Conservation (phyloP, 148 eudicot genomes). For the Silene uniflora region DNA sequence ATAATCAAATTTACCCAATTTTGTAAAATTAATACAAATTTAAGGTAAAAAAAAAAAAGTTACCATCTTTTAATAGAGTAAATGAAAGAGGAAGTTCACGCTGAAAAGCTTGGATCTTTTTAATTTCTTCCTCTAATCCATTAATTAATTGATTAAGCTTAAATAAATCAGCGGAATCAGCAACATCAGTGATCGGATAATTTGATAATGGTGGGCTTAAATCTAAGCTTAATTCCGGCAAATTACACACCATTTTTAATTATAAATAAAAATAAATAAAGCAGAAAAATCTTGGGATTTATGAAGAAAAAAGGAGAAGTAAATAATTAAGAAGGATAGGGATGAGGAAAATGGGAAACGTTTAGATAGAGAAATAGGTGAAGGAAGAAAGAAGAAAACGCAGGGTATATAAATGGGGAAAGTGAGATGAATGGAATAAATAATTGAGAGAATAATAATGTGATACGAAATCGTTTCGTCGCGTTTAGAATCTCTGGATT, state of each 20-base stretch:
- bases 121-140: slow-evolving; percentile 42
- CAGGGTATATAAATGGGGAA: not conserved
- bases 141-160: slow-evolving; percentile 34
- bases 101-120: slow-evolving; percentile 51
- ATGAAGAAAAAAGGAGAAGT: not conserved
- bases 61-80: slow-evolving; percentile 55
- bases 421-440: not conserved
- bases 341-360: slow-evolving; percentile 22
- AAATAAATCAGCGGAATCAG: slow-evolving; percentile 21
- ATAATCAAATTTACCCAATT: not conserved
- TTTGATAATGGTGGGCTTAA: slow-evolving; percentile 31
- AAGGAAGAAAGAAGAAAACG: not conserved
- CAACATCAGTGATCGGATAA: slow-evolving; percentile 20
- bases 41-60: not conserved
- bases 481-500: slow-evolving; percentile 27
- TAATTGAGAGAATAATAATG: not conserved
- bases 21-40: not conserved
- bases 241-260: slow-evolving; percentile 30
- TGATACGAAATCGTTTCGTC: slow-evolving; percentile 38
- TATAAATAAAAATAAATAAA: not conserved
- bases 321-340: not conserved
- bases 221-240: slow-evolving; percentile 34
- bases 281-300: not conserved
- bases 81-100: slow-evolving; percentile 63
- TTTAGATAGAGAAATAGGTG: not conserved